phyloP scores from a whole-genome alignment of 1,139 yeast species.

The Eremothecium sinecaudum region DNA sequence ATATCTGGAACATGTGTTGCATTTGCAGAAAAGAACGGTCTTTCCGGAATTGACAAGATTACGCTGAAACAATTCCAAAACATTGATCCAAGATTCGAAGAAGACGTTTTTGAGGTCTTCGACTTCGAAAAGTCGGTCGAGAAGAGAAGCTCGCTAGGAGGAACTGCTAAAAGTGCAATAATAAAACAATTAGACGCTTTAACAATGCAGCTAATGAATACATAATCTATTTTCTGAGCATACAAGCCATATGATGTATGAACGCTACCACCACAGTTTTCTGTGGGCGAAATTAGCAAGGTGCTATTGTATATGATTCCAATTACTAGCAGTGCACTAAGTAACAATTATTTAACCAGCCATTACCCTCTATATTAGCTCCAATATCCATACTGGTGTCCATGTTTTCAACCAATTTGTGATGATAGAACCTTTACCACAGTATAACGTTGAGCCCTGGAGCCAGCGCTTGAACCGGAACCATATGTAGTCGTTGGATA shows the following conservation, averaged over 20 bases:
- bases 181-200: conserved; percentile 54
- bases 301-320: background rate
- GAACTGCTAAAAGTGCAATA: conserved; percentile 91
- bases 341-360: too few relatives aligned
- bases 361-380: conserved; percentile 3
- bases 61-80: conserved; percentile 64
- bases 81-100: conserved; percentile 71
- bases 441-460: conserved; percentile 9
- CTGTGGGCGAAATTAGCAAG: too few relatives aligned
- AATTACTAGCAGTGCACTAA: too few relatives aligned
- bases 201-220: conserved; percentile 20
- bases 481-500: conserved; percentile 11
- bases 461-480: conserved; percentile 8
- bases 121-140: conserved; percentile 91
- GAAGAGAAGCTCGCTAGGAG: conserved; percentile 93
- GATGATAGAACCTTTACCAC: conserved; percentile 11
- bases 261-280: too few relatives aligned
- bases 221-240: background rate
- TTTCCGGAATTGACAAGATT: conserved; percentile 76
- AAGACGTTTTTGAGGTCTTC: conserved; percentile 74
- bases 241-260: too few relatives aligned
- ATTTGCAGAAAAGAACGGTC: conserved; percentile 64
- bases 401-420: conserved; percentile 6
- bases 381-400: conserved; percentile 8
- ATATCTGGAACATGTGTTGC: conserved; percentile 97